Evolutionary conservation across 352 stramenopile genomes (phyloP).

Genomic region (Phytophthora cactorum): DNA sequence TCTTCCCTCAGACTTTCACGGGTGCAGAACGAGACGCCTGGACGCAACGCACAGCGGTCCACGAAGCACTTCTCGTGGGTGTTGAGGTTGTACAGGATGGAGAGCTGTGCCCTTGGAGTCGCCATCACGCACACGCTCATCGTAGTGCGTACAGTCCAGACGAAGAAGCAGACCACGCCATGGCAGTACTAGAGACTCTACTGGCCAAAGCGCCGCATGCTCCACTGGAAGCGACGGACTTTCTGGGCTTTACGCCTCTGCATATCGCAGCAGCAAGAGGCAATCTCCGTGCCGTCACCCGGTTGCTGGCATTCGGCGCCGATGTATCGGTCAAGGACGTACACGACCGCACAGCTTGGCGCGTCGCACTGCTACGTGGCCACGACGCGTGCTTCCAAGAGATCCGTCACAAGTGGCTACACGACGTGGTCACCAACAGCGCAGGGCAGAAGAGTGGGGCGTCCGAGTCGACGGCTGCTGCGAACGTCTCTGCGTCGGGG

Average conservation of each 20-base stretch:
- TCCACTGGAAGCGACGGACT: slow-evolving; percentile 56
- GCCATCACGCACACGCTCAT: slow-evolving; percentile 21
- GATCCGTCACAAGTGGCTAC: slow-evolving; percentile 67
- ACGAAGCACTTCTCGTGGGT: slow-evolving; percentile 49
- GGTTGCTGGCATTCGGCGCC: slow-evolving; percentile 52
- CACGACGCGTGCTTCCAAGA: slow-evolving; percentile 71
- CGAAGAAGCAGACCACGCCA: slow-evolving; percentile 34
- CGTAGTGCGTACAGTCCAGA: slow-evolving; percentile 10
- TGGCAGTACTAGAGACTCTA: slow-evolving; percentile 40
- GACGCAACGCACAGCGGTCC: slow-evolving; percentile 52
- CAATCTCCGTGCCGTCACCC: slow-evolving; percentile 42
- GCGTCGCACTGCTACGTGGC: slow-evolving; percentile 55
- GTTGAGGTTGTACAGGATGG: slow-evolving; percentile 32
- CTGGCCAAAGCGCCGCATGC: slow-evolving; percentile 39
- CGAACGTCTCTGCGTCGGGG: slow-evolving; percentile 1
- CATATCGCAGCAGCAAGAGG: slow-evolving; percentile 61
- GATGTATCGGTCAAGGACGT: slow-evolving; percentile 55
- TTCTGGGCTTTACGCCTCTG: slow-evolving; percentile 63
- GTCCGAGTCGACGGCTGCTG: slow-evolving; percentile 1
- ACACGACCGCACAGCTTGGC: slow-evolving; percentile 60
- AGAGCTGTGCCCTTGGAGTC: slow-evolving; percentile 25
- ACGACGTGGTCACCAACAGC: slow-evolving; percentile 35
- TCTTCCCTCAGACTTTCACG: slow-evolving; percentile 50
- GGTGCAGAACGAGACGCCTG: slow-evolving; percentile 51
- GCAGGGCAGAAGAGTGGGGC: slow-evolving; percentile 4